Evolutionary conservation across 305 asterid species (phyloP).

Genomic region (Ajuga reptans): DNA sequence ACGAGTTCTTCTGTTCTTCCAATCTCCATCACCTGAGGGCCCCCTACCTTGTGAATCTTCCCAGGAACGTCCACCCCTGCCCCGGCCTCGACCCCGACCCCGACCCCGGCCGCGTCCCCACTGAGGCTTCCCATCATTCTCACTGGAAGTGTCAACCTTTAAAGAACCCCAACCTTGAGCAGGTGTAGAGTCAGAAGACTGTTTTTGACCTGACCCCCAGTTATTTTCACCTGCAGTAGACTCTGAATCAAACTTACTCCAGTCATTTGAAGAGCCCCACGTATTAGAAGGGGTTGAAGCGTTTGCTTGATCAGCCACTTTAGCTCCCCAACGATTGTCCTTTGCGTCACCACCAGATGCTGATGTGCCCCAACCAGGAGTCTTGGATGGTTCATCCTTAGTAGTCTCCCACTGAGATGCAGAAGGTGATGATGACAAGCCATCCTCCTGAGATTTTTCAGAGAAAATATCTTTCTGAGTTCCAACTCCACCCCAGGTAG

Average conservation of each 20-base stretch:
- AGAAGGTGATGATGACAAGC: constrained; percentile 17
- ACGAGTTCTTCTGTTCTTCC: constrained; percentile 44
- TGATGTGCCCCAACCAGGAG: constrained; percentile 21
- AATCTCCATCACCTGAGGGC: constrained; percentile 46
- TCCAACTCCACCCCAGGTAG: constrained; percentile 27
- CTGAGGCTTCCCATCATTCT: constrained; percentile 28
- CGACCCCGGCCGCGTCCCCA: constrained; percentile 43
- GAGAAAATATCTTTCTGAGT: neutral
- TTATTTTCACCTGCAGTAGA: constrained; percentile 20
- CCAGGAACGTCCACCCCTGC: constrained; percentile 37
- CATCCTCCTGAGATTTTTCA: constrained; percentile 14
- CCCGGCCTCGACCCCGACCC: constrained; percentile 40
- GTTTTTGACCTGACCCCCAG: constrained; percentile 38
- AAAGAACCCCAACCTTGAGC: constrained; percentile 33
- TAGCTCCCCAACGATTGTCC: constrained; percentile 17
- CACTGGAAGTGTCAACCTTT: constrained; percentile 16
- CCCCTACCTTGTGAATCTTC: constrained; percentile 55
- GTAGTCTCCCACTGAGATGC: constrained; percentile 19
- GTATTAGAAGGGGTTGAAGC: constrained; percentile 25
- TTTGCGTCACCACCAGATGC: constrained; percentile 19
- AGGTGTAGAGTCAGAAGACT: constrained; percentile 22
- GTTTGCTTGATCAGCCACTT: constrained; percentile 24
- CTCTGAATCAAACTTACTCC: constrained; percentile 28
- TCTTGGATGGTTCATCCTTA: constrained; percentile 24
- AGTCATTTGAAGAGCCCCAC: constrained; percentile 42